Base-by-base conservation (phyloP, 1,139 yeast species). In the Hanseniaspora gamundiae region DNA sequence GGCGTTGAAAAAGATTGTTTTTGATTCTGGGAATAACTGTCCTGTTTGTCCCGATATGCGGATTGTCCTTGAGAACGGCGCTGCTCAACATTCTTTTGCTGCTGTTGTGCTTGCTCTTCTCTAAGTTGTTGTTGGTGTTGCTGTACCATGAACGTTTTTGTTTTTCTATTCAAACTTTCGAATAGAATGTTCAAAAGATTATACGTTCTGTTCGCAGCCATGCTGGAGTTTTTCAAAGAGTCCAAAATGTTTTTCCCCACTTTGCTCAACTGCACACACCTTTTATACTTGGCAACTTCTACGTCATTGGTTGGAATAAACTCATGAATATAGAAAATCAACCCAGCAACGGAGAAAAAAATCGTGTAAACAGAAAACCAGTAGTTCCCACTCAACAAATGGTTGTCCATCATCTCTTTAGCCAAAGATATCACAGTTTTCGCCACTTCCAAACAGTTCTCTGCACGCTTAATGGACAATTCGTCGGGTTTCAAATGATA, bases 321-420 rank as follows among this genome's bases (percentile, higher is more conserved):
- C 55, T 83, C 93, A 60, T 85, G 95, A 47, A 79, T 83, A 58
- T 85, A 87, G 56, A 82, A 87, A 9, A 85, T 78, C 54, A 87
- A 68, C 53, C 94, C 84, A 0, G 95, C 94, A 45, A 87, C 87
- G 2, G 94, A 80, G 59, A 85, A 87, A 60, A 87, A 87, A n/a
- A 87, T 81, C 0, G 95, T 85, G 60, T 87, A 87, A 61, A 83
- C 81, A 14, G 93, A 80, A 58, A 86, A 87, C 95, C 95, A 86
- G 60, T 87, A 87, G 2, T 95, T 84, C 1, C 95, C 95, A 49
- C 83, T 77, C 45, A 87, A 67, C 56, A 85, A 70, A 48, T 81
- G 73, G 49, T 78, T 78, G 50, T 76, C 76, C 49, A 83, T 77
- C 84, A 87, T 77, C 52, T 83, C 91, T 57, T 83, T 80, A 0